phyloP scores from a whole-genome alignment of 331 rosid species.

The Arachis monticola region DNA sequence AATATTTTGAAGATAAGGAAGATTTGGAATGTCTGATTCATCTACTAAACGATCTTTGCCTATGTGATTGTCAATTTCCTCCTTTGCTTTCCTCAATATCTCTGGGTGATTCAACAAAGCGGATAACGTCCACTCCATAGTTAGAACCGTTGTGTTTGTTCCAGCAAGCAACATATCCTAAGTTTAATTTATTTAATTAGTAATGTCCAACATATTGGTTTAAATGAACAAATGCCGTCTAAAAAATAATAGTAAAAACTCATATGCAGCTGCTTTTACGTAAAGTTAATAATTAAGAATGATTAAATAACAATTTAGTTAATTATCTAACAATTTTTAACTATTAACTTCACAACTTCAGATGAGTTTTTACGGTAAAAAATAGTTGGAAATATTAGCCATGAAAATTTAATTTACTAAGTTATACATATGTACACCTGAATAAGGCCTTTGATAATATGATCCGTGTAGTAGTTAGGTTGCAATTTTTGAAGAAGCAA shows the following conservation, averaged over 20 bases:
- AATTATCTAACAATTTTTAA: too few species aligned
- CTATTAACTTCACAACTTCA: too few species aligned
- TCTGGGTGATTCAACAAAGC: conserved; percentile 53
- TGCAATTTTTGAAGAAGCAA: conserved; percentile 2
- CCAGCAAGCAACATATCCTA: conserved; percentile 53
- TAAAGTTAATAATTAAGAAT: too few species aligned
- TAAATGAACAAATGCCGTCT: not conserved
- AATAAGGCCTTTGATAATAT: conserved; percentile 31
- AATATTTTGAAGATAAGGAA: conserved; percentile 49
- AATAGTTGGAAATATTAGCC: too few species aligned
- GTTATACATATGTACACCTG: not conserved
- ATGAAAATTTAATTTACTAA: too few species aligned
- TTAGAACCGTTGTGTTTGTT: conserved; percentile 47
- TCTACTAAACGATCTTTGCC: conserved; percentile 50
- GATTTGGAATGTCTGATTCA: conserved; percentile 46
- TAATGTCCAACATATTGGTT: not conserved
- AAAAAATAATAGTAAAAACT: too few species aligned
- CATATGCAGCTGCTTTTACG: too few species aligned
- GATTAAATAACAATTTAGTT: too few species aligned
- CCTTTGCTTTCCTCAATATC: conserved; percentile 43
- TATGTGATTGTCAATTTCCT: conserved; percentile 41
- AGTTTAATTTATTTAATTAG: not conserved
- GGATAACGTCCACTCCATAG: conserved; percentile 57
- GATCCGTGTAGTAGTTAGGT: conserved; percentile 30
- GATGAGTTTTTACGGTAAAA: too few species aligned